A percentile compares a stretch with the other conserved stretches of the same genome.
These are phyloP conservation scores for Fusarium subtropicale DNA, from an alignment of 2,329 filamentous ascomycete genomes.

Conservation along the genomic window DNA sequence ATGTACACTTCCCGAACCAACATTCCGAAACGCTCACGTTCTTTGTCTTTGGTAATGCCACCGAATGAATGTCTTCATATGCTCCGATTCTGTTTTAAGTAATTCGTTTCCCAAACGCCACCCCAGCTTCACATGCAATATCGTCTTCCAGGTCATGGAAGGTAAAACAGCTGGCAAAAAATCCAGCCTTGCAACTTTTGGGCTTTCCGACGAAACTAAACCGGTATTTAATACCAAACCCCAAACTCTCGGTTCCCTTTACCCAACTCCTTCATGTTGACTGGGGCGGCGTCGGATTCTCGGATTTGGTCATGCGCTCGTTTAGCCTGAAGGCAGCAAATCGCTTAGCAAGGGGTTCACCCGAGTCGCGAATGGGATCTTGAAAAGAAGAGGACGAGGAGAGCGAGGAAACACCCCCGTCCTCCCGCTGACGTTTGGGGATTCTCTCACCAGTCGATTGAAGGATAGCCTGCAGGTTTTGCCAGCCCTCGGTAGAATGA, in stretches of 20 bases:
- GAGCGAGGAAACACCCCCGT: constrained; percentile 51
- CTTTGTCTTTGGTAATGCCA: not conserved
- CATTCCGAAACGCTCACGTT: not conserved
- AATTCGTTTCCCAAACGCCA: constrained; percentile 36
- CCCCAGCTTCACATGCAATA: constrained; percentile 33
- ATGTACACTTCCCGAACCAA: not conserved
- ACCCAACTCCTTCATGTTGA: constrained; percentile 29
- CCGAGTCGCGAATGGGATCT: constrained; percentile 52
- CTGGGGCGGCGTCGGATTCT: constrained; percentile 43
- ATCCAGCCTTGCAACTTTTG: constrained; percentile 13
- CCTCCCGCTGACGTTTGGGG: constrained; percentile 73
- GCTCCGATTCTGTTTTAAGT: constrained; percentile 23
- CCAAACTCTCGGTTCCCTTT: not conserved
- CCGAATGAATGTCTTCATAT: constrained; percentile 26
- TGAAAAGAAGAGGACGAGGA: constrained; percentile 47
- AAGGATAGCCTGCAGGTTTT: constrained; percentile 91
- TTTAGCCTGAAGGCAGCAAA: constrained; percentile 75
- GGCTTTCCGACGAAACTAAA: not conserved
- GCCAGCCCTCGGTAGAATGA: constrained; percentile 90
- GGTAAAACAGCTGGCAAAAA: constrained; percentile 20
- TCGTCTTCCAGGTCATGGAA: constrained; percentile 20
- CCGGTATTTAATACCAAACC: not conserved
- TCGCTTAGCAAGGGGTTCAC: constrained; percentile 72
- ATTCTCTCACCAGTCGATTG: constrained; percentile 97
- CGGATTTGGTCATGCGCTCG: constrained; percentile 50